Base-by-base conservation (phyloP, 2,329 filamentous ascomycete genomes). In the Albifimbria verrucaria region DNA sequence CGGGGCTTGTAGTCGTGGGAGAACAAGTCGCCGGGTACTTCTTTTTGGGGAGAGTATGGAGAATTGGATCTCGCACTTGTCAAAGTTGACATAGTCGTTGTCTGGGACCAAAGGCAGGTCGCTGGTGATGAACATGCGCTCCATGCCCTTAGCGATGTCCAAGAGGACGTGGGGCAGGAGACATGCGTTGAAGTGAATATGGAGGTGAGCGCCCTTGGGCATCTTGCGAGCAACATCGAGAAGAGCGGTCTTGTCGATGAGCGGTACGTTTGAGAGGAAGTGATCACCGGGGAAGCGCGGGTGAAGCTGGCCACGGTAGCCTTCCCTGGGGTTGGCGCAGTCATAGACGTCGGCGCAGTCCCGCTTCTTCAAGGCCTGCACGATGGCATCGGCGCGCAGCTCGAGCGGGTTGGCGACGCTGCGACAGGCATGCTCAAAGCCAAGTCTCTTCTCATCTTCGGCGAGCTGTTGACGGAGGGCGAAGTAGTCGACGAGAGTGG, bases 121-220 rank as follows among this genome's bases (percentile, higher is more conserved):
- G 69, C 85, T 89, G 53, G 80, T 83, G 60, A 91, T 85, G 63
- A 83, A 89, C 85, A 92, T 90, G 58, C 79, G 80, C 1, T 78
- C 63, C 75, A 86, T 82, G 5, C 56, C 74, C 73, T 74, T 80
- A 58, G 73, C 81, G 59, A 75, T 74, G 22, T 73, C 68, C 12
- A 91, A 73, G 20, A 91, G 72, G 5, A 84, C 76, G 2, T 74
- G 66, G 10, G 87, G 86, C 15, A 76, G 72, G 4, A 91, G 72
- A 55, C 87, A 89, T n/a, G 88, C 80, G 65, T 91, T 92, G 75
- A 89, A 91, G 67, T 92, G 88, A 22, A 90, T 80, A 66, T 92
- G 88, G 22, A 91, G 73, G 64, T 91, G 85, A 1, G 80, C 80
- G 2, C 87, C 88, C 67, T 92, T 92, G 42, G 88, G 88, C 74